Percentiles rank a stretch among this genome's conserved stretches.
Conservation (phyloP, 2,329 filamentous ascomycete genomes). For the Rutstroemia sp. region DNA sequence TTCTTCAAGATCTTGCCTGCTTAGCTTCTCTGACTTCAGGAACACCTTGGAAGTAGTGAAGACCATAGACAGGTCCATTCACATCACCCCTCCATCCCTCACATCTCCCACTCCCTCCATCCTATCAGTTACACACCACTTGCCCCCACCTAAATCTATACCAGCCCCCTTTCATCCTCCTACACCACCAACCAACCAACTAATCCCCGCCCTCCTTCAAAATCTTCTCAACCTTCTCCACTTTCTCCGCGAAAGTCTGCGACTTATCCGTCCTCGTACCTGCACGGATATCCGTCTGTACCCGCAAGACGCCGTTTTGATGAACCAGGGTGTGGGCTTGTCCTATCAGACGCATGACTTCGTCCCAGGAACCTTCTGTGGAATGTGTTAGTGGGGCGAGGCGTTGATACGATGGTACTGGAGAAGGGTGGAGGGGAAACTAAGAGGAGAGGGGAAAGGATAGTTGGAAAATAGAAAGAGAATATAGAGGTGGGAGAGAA, state of each 20-base stretch:
- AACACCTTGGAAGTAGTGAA: no score
- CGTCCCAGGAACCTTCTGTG: slow-evolving; percentile 83
- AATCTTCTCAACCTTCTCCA: slow-evolving; percentile 26
- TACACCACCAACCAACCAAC: not conserved
- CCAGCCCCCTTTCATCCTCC: not conserved
- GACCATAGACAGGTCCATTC: no score
- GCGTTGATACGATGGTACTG: not conserved
- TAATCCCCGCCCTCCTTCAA: slow-evolving; percentile 19
- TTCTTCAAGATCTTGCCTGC: no score
- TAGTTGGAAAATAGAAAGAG: not conserved
- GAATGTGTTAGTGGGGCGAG: not conserved
- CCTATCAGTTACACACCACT: no score
- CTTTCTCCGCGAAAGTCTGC: slow-evolving; percentile 28
- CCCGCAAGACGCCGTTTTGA: slow-evolving; percentile 65
- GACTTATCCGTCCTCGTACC: slow-evolving; percentile 47
- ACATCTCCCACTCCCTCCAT: no score
- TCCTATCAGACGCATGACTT: slow-evolving; percentile 78
- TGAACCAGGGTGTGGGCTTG: slow-evolving; percentile 77
- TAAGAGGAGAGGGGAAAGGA: not conserved
- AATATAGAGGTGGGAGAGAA: not conserved
- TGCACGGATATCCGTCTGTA: slow-evolving; percentile 83
- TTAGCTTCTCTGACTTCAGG: no score
- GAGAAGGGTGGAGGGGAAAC: not conserved
- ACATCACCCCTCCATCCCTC: no score
- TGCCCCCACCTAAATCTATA: no score